phyloP scores from a whole-genome alignment of 192 early-diverging fungal genomes.

The Thamnidium elegans region DNA sequence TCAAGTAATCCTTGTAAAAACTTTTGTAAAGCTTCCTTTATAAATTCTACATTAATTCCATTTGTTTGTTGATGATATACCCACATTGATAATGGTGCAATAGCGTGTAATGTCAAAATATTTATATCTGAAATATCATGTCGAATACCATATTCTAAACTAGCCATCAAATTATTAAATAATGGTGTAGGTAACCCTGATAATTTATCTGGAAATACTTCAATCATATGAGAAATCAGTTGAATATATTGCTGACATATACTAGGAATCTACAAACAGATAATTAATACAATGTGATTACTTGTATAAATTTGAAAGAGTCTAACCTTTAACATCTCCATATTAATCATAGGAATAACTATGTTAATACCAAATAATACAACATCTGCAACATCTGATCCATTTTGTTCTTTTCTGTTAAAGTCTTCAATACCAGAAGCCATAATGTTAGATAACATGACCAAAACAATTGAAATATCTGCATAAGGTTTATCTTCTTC shows the following conservation, averaged over 20 bases:
- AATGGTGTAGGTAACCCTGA: conserved; percentile 44
- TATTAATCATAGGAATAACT: conserved; percentile 67
- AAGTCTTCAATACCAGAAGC: conserved; percentile 56
- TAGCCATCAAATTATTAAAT: conserved; percentile 55
- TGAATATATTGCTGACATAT: conserved; percentile 65
- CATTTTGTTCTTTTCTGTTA: background rate
- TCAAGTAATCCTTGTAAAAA: conserved; percentile 54
- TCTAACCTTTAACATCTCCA: conserved; percentile 69
- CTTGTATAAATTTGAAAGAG: too few relatives aligned
- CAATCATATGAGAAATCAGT: conserved; percentile 60
- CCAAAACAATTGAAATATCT: conserved; percentile 60
- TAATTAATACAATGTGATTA: too few relatives aligned
- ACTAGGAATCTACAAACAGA: conserved; percentile 58
- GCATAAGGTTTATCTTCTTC: conserved; percentile 66
- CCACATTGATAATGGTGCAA: conserved; percentile 57
- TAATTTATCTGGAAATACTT: conserved; percentile 62
- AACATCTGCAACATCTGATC: conserved; percentile 55
- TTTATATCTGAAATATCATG: conserved; percentile 59
- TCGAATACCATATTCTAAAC: conserved; percentile 60
- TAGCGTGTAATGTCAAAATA: conserved; percentile 59
- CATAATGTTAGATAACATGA: conserved; percentile 58
- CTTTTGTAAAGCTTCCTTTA: conserved; percentile 42
- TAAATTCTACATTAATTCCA: conserved; percentile 30
- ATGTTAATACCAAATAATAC: conserved; percentile 70
- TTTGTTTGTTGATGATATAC: conserved; percentile 43